Percentiles rank a stretch among this genome's conserved stretches.
These are phyloP conservation scores for Alternaria metachromatica DNA, from an alignment of 2,329 filamentous ascomycete genomes.

Conservation along the genomic window DNA sequence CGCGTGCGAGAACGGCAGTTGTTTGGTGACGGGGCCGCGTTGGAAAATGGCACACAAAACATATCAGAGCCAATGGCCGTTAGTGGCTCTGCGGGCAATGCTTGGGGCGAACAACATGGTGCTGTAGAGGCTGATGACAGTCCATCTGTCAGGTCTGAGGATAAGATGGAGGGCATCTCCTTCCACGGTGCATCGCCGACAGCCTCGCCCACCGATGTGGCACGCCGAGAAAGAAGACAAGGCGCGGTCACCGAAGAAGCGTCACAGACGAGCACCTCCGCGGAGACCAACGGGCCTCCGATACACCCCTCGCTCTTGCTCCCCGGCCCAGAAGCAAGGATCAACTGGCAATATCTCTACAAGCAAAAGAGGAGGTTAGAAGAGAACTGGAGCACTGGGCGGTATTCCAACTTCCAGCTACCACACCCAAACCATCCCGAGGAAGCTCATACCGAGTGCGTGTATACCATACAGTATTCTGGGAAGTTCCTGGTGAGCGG, in stretches of 20 bases:
- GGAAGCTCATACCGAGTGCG: conserved; percentile 89
- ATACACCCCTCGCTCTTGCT: conserved; percentile 44
- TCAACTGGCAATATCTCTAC: conserved; percentile 95
- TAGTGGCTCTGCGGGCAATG: conserved; percentile 22
- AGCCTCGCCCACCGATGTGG: conserved; percentile 21
- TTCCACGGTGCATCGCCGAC: conserved; percentile 31
- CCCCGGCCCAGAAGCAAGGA: conserved; percentile 58
- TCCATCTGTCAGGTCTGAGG: conserved; percentile 34
- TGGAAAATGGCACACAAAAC: conserved; percentile 31
- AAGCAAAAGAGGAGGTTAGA: conserved; percentile 85
- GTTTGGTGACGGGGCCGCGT: conserved; percentile 44
- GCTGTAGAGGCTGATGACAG: conserved; percentile 55
- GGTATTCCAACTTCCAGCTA: conserved; percentile 85
- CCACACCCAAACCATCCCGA: conserved; percentile 80
- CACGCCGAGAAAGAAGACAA: conserved; percentile 27
- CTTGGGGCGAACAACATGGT: conserved; percentile 58
- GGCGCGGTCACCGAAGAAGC: conserved; percentile 11
- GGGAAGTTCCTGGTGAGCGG: conserved; percentile 89
- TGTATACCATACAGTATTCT: conserved; percentile 92
- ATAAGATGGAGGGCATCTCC: conserved; percentile 49
- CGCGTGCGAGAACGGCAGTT: conserved; percentile 56
- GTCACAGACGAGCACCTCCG: conserved; percentile 10
- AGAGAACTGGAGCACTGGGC: conserved; percentile 87
- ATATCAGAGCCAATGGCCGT: conserved; percentile 28
- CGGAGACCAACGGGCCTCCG: conserved; percentile 17